These are phyloP conservation scores for Tetrahymena borealis DNA, from an alignment of 73 alveolate genomes.

Conservation along the genomic window DNA sequence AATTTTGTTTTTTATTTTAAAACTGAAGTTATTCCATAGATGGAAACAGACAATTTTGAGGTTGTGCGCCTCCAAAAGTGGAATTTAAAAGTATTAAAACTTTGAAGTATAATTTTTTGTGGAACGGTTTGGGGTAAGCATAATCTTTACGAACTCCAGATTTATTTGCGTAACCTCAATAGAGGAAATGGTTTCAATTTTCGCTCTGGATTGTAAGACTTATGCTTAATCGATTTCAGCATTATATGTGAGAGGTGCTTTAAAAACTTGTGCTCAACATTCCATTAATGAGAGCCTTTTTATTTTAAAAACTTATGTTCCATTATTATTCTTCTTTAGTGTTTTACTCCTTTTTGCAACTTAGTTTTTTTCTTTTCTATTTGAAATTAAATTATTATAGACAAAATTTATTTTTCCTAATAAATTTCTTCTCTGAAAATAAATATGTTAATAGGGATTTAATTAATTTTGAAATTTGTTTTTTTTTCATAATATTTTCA, in stretches of 20 bases:
- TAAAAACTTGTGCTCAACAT: neutral
- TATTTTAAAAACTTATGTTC: neutral
- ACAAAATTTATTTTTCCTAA: neutral
- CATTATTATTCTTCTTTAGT: neutral
- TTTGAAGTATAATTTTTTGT: neutral
- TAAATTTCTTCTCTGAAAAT: neutral
- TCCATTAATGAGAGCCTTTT: slow-evolving; percentile 1
- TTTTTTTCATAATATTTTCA: too few relatives aligned
- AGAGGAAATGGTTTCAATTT: slow-evolving; percentile 1
- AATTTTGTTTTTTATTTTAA: neutral
- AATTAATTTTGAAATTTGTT: too few relatives aligned
- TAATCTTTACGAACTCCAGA: slow-evolving; percentile 2
- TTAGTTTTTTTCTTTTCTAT: neutral
- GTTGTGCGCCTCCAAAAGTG: slow-evolving; percentile 5
- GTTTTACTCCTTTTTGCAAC: neutral
- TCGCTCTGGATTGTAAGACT: slow-evolving; percentile 4
- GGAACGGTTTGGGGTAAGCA: slow-evolving; percentile 4
- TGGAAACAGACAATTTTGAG: neutral
- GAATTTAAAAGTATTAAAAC: neutral
- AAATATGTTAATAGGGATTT: too few relatives aligned
- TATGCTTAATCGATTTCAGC: neutral
- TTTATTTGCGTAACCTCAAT: neutral
- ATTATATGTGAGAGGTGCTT: neutral
- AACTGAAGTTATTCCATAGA: neutral
- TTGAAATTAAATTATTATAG: neutral